These are phyloP conservation scores for Tremella mesenterica DNA, from an alignment of 768 basidiomycete species.

Conservation along the genomic window DNA sequence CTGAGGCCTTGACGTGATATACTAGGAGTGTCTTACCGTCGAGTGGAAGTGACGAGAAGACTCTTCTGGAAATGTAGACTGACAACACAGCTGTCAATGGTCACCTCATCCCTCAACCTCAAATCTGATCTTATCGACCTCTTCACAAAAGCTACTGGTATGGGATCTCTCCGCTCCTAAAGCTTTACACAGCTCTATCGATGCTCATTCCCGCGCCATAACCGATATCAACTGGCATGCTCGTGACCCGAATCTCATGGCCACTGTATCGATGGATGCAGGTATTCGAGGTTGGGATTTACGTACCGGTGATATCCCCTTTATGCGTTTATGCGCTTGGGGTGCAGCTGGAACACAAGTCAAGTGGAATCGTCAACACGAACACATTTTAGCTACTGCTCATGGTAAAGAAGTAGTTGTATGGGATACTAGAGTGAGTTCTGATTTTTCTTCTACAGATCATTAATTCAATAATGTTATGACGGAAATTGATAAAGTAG, in stretches of 20 bases:
- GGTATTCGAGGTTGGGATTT: constrained; percentile 96
- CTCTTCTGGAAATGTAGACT: no score
- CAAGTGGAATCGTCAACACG: constrained; percentile 88
- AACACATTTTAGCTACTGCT: constrained; percentile 77
- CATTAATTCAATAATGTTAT: constrained; percentile 1
- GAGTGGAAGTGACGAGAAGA: no score
- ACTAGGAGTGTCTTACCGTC: no score
- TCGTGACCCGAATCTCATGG: constrained; percentile 69
- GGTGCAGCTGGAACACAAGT: constrained; percentile 70
- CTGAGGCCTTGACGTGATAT: constrained; percentile 31
- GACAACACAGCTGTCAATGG: constrained; percentile 45
- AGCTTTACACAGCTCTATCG: constrained; percentile 73
- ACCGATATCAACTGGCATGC: constrained; percentile 99
- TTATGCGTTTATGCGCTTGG: constrained; percentile 55
- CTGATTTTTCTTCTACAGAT: not conserved
- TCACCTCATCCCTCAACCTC: constrained; percentile 41
- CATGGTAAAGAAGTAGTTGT: constrained; percentile 79
- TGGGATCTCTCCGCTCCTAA: constrained; percentile 79
- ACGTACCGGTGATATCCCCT: constrained; percentile 56
- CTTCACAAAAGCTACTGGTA: constrained; percentile 53
- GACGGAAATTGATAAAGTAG: no score
- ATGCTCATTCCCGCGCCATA: constrained; percentile 86
- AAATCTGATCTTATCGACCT: constrained; percentile 42
- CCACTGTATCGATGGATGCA: constrained; percentile 84
- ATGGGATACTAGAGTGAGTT: constrained; percentile 82